Percentiles rank a stretch among this genome's conserved stretches.
Evolutionary conservation across 805 yeast species (phyloP).

Genomic region (Sporopachydermia quercuum): DNA sequence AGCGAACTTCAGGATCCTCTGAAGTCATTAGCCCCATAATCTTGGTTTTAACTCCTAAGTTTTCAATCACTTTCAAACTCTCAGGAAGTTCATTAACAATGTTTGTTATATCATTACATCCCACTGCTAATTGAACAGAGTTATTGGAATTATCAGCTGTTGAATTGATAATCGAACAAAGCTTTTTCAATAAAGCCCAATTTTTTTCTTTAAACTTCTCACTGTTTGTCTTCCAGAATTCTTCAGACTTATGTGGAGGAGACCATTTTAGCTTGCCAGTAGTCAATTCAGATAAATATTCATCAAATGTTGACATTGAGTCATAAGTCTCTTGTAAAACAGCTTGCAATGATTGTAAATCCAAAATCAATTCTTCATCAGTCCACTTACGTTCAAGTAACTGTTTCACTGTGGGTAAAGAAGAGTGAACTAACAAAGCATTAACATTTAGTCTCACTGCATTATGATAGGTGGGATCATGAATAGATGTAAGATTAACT

Average conservation of each 20-base stretch:
- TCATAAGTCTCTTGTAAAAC: slow-evolving; percentile 60
- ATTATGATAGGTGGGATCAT: slow-evolving; percentile 17
- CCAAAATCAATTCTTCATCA: slow-evolving; percentile 77
- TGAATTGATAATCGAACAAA: slow-evolving; percentile 25
- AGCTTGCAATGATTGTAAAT: slow-evolving; percentile 42
- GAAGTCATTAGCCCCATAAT: slow-evolving; percentile 76
- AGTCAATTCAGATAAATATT: slow-evolving; percentile 71
- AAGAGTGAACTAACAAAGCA: slow-evolving; percentile 58
- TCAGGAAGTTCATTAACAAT: slow-evolving; percentile 51
- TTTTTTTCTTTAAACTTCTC: slow-evolving; percentile 60
- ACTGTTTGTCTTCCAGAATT: slow-evolving; percentile 82
- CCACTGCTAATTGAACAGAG: slow-evolving; percentile 33
- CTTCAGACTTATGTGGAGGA: slow-evolving; percentile 80
- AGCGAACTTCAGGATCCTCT: slow-evolving; percentile 76
- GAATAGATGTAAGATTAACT: slow-evolving; percentile 36
- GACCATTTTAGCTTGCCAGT: slow-evolving; percentile 72
- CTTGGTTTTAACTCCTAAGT: slow-evolving; percentile 52
- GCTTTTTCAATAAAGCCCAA: slow-evolving; percentile 54
- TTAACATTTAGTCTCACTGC: slow-evolving; percentile 43
- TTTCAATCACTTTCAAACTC: slow-evolving; percentile 35
- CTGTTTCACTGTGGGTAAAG: slow-evolving; percentile 49
- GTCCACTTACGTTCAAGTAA: slow-evolving; percentile 84
- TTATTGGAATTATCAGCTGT: slow-evolving; percentile 26
- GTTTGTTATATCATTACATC: slow-evolving; percentile 52
- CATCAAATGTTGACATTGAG: slow-evolving; percentile 82